A percentile compares a stretch with the other conserved stretches of the same genome.
Conservation (phyloP, 345 rosid species). For the Cardamine chenopodiifolia region DNA sequence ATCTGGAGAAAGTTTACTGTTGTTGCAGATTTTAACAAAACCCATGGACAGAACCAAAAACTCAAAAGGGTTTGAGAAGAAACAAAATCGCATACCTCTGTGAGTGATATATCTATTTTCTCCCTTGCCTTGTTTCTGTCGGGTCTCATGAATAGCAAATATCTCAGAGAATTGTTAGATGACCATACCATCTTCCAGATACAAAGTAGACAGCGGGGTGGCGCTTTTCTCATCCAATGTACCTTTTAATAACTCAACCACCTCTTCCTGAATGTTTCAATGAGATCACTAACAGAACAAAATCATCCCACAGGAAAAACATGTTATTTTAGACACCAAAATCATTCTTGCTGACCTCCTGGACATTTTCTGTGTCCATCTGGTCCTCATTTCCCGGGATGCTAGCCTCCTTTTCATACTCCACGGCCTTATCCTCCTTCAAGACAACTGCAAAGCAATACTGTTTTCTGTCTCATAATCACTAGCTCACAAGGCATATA, state of each 20-base stretch:
- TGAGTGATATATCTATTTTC: conserved; percentile 57
- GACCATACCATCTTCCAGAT: conserved; percentile 81
- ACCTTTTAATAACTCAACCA: conserved; percentile 49
- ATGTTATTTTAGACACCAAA: conserved; percentile 7
- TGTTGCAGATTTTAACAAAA: conserved; percentile 12
- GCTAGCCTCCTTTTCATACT: conserved; percentile 43
- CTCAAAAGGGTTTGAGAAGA: conserved; percentile 10
- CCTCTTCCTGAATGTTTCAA: conserved; percentile 47
- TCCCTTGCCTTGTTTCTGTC: conserved; percentile 62
- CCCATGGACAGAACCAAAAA: conserved; percentile 3
- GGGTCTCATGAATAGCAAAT: conserved; percentile 79
- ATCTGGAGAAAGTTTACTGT: conserved; percentile 1
- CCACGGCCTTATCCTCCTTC: conserved; percentile 46
- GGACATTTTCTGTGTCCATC: conserved; percentile 49
- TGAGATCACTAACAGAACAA: conserved; percentile 38
- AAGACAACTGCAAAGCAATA: conserved; percentile 36
- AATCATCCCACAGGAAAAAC: conserved; percentile 35
- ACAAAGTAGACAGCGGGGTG: conserved; percentile 74
- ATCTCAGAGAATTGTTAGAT: conserved; percentile 91
- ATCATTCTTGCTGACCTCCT: conserved; percentile 45
- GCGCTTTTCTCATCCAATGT: conserved; percentile 49
- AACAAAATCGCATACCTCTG: conserved; percentile 55
- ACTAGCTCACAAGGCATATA: conserved; percentile 26
- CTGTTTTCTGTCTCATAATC: conserved; percentile 43
- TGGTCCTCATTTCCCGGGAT: conserved; percentile 51